Evolutionary conservation across 2,329 filamentous ascomycete genomes (phyloP).

Genomic region (Sporothrix phasma): DNA sequence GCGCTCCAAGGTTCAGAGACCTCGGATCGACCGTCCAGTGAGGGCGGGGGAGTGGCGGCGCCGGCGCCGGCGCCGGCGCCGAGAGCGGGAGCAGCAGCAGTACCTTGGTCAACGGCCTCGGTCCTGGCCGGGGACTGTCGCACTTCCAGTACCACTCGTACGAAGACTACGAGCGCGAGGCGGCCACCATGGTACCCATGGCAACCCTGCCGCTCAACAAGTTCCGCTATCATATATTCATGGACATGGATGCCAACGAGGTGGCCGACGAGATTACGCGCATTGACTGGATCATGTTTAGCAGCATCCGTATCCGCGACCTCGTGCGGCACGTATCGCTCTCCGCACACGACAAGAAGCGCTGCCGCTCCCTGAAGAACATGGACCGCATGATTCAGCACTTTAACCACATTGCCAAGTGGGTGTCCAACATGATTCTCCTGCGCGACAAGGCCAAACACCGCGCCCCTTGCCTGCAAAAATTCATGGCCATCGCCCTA

Average conservation of each 20-base stretch:
- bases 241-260: constrained; percentile 74
- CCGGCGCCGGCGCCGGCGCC: neutral
- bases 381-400: constrained; percentile 92
- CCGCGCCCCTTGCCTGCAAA: constrained; percentile 79
- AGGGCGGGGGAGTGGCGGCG: constrained; percentile 6
- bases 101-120: neutral
- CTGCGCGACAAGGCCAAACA: constrained; percentile 95
- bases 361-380: constrained; percentile 67
- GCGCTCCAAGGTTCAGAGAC: constrained; percentile 38
- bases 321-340: constrained; percentile 85
- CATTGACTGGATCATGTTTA: constrained; percentile 98
- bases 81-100: too few relatives aligned
- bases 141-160: constrained; percentile 53
- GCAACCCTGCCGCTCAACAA: constrained; percentile 66
- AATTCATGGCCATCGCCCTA: constrained; percentile 84
- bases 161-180: constrained; percentile 74
- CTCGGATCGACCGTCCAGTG: constrained; percentile 32
- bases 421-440: constrained; percentile 75
- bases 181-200: constrained; percentile 59
- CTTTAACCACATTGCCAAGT: constrained; percentile 76
- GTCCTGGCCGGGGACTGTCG: constrained; percentile 21
- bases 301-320: constrained; percentile 84
- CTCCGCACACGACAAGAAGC: constrained; percentile 58
- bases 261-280: constrained; percentile 86
- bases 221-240: constrained; percentile 78